Evolutionary conservation across 306 rosid species (phyloP), one percentile per base, ranked within the genome.

Genomic region (Citrullus amarus): DNA sequence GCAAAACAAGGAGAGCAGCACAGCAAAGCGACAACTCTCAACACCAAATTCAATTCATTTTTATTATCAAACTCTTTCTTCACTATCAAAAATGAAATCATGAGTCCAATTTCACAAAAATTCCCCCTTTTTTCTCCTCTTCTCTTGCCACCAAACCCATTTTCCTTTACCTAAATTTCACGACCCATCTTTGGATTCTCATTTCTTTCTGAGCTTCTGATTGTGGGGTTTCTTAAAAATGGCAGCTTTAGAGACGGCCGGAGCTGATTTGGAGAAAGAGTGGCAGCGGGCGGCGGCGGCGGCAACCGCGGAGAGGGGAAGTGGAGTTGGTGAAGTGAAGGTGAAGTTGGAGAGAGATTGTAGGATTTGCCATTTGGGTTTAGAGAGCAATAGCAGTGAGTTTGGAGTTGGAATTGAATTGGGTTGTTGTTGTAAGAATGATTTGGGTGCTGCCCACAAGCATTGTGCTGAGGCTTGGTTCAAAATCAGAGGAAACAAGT

Each of bases 401-500:
- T 72, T 14, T 38, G 76, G 76, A 11, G 46, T 70, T 70, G 54
- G 39, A 16, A 72, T 72, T 12, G 77, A 72, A 72, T 44, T 72
- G 60, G 77, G 77, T 2, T 72, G 77, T 72, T 72, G 60, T 72
- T 72, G 77, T 28, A 72, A 72, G 77, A 30, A 44, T 25, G 77
- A 72, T 41, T 41, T 41, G 44, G 55, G 34, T 69, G 55, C 51
- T 69, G 75, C 75, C 5, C 75, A 69, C 8, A 69, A 46, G 54
- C 75, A 69, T 17, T 69, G 75, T 69, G 75, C 75, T 61, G 68
- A 61, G n/a, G 68, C 68, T 30, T 61, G 68, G 68, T 61, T 61
- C 68, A 61, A 61, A 61, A 69, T 69, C 75, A 69, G 44, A 48
- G 77, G 77, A 72, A 72, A 72, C 39, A 72, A 43, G 77, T 72